These are phyloP conservation scores for Tuber indicum DNA, from an alignment of 495 filamentous ascomycete genomes.

Conservation along the genomic window DNA sequence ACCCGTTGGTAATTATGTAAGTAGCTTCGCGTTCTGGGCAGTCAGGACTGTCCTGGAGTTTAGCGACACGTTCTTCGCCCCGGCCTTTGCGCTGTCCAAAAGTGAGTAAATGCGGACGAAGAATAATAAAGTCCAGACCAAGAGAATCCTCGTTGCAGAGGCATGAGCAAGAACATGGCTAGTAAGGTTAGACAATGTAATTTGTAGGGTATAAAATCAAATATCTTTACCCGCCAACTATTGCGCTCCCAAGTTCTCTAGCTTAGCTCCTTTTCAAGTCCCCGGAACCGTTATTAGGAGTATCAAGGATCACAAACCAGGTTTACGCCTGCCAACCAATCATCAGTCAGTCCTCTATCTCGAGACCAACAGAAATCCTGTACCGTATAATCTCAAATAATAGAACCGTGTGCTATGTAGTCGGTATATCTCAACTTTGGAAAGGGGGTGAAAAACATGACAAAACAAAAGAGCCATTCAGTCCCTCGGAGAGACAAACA, in stretches of 20 bases:
- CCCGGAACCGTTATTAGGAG: neutral
- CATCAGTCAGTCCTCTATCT: neutral
- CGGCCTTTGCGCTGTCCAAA: constrained; percentile 56
- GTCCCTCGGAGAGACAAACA: too few species aligned
- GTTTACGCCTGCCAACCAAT: constrained; percentile 31
- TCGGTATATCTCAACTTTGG: too few species aligned
- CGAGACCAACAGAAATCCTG: neutral
- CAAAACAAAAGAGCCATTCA: too few species aligned
- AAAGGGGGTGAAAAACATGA: too few species aligned
- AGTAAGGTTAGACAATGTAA: constrained; percentile 2
- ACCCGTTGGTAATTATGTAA: constrained; percentile 69
- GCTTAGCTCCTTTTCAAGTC: constrained; percentile 6
- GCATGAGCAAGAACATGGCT: constrained; percentile 71
- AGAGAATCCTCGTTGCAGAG: constrained; percentile 64
- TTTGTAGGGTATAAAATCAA: neutral
- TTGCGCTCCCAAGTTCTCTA: constrained; percentile 45
- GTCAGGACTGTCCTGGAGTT: constrained; percentile 69
- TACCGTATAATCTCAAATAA: too few species aligned
- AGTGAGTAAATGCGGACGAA: neutral
- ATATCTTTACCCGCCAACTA: constrained; percentile 54
- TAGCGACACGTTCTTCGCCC: constrained; percentile 72
- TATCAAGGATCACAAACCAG: constrained; percentile 17
- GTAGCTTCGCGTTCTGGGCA: constrained; percentile 71
- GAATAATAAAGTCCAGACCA: constrained; percentile 39
- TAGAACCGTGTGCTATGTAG: too few species aligned